Evolutionary conservation across 306 rosid genomes (phyloP), one percentile per base, ranked within the genome.

Genomic region (Boehmeria nivea): DNA sequence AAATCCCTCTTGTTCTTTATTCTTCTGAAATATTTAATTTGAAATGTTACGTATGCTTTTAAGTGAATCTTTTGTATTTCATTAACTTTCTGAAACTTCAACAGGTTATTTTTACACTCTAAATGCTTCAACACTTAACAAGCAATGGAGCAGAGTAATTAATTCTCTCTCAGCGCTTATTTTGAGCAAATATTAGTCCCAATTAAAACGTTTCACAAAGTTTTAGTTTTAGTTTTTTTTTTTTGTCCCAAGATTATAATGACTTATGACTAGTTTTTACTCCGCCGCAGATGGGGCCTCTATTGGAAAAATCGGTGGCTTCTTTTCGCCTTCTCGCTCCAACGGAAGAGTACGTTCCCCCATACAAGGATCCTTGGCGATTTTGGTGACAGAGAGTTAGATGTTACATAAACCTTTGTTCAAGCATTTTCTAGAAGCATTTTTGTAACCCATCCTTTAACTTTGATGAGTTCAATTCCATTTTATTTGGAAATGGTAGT

Each of bases 321-420:
- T 93, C 99, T n/a, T 93, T 87, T 72, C 89, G 82, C 39, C 96
- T 93, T 50, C 66, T 79, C 18, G 76, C 80, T 24, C 89, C 99
- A 12, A 85, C 95, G 0, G 84, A 87, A 67, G 67, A 85, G 25
- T 87, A 93, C 60, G 89, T 87, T 58, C 96, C 99, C 71, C 96
- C 99, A 17, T 85, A 31, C 81, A 83, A 85, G 81, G 99, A 87
- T 79, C 99, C 95, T 2, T 93, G 99, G 96, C 81, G 96, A 76
- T 87, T 93, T 83, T 93, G 99, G 99, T 93, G 79, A 80, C 13
- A n/a, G 53, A 28, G 15, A 10, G 37, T 7, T 34, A 10, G 28
- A 17, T 2, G 5, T 4, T 6, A 31, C 34, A 8, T 28, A 28
- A 31, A 31, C 9, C 36, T 31, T 31, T 31, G 36, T 31, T 31